Conservation (phyloP, 2,329 filamentous ascomycete species). For the Calycina herbarum region DNA sequence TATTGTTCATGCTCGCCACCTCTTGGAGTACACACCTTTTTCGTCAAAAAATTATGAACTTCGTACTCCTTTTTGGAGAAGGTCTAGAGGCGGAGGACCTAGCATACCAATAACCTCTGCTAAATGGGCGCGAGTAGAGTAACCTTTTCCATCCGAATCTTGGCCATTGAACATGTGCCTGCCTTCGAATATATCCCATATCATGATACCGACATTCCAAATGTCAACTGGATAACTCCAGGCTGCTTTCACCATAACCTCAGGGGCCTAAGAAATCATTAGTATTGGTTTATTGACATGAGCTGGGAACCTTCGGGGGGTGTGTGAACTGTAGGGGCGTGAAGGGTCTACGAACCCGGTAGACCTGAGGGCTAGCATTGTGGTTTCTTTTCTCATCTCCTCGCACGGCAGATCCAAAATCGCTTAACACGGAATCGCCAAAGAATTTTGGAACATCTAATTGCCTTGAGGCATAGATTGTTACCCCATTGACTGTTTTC, state of each 20-base stretch:
- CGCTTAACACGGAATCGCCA: conserved; percentile 44
- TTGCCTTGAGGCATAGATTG: conserved; percentile 45
- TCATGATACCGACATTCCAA: conserved; percentile 10
- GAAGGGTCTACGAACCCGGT: no score
- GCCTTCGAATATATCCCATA: conserved; percentile 51
- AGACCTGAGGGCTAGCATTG: no score
- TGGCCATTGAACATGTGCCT: conserved; percentile 43
- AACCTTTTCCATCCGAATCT: conserved; percentile 14
- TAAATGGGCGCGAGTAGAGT: conserved; percentile 23
- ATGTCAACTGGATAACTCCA: conserved; percentile 10
- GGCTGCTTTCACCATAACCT: not conserved
- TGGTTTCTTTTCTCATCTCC: conserved; percentile 32
- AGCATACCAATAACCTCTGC: conserved; percentile 21
- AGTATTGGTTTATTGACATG: no score
- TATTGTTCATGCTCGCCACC: not conserved
- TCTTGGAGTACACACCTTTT: conserved; percentile 9
- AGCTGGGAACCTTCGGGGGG: conserved; percentile 23
- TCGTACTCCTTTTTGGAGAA: conserved; percentile 14
- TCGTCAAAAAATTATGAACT: conserved; percentile 16
- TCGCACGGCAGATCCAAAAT: conserved; percentile 48
- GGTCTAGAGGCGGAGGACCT: conserved; percentile 21
- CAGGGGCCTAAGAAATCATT: not conserved
- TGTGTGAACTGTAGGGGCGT: conserved; percentile 28
- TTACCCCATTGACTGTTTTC: conserved; percentile 43
- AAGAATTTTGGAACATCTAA: conserved; percentile 38